phyloP scores from a whole-genome alignment of 768 basidiomycete genomes.

The Fomitopsis pulvina region DNA sequence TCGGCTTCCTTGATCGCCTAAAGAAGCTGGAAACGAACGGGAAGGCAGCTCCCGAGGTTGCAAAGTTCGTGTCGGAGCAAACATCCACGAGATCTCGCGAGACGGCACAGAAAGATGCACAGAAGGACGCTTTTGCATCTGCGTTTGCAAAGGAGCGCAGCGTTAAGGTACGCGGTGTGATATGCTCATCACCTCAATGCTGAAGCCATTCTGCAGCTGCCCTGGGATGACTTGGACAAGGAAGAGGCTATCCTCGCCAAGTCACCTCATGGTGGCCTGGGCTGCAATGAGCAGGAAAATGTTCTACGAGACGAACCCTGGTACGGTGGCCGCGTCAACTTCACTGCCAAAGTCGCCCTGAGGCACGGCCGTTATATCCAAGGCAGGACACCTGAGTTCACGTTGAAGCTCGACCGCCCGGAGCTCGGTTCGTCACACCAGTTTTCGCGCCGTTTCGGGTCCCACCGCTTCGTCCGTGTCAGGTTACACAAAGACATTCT shows the following conservation, averaged over 20 bases:
- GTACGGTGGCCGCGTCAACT: constrained; percentile 60
- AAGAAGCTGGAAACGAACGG: constrained; percentile 23
- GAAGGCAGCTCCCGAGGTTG: constrained; percentile 5
- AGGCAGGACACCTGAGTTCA: constrained; percentile 21
- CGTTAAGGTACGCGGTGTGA: constrained; percentile 12
- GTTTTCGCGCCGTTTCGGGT: constrained; percentile 56
- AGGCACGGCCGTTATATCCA: neutral
- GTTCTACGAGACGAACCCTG: constrained; percentile 27
- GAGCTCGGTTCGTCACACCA: constrained; percentile 49
- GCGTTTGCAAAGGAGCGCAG: constrained; percentile 12
- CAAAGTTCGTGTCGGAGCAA: constrained; percentile 3
- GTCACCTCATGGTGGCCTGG: constrained; percentile 34
- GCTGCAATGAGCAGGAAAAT: constrained; percentile 24
- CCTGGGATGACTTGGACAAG: constrained; percentile 56
- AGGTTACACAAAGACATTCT: constrained; percentile 32
- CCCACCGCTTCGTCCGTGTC: constrained; percentile 46
- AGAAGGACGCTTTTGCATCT: neutral
- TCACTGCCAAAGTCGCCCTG: constrained; percentile 34
- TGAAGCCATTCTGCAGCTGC: constrained; percentile 40
- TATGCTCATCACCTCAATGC: neutral
- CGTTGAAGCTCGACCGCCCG: constrained; percentile 40
- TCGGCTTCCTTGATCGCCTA: constrained; percentile 24
- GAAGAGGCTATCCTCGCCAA: constrained; percentile 38
- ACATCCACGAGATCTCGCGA: neutral
- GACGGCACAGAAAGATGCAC: neutral